Percentiles rank a stretch among this genome's conserved stretches.
Evolutionary conservation across 1,139 yeast genomes (phyloP).

Genomic region (Barnettozyma hawaiiensis): DNA sequence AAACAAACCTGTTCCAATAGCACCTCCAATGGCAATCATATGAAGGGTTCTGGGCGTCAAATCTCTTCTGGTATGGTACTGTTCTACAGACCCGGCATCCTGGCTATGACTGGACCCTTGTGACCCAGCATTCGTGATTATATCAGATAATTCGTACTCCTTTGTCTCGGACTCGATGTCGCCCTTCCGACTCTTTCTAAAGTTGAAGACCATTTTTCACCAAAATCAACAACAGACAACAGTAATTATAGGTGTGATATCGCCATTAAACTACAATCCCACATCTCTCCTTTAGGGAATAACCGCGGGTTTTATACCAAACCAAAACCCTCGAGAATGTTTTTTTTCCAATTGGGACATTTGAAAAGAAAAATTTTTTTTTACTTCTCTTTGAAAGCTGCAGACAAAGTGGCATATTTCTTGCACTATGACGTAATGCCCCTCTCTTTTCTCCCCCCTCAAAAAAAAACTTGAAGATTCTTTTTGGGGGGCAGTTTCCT

Average conservation of each 20-base stretch:
- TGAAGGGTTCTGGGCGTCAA: conserved; percentile 51
- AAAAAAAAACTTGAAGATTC: no score
- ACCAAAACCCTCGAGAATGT: not conserved
- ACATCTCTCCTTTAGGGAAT: not conserved
- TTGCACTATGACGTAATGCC: no score
- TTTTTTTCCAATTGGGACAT: no score
- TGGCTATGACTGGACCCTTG: conserved; percentile 7
- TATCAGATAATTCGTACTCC: conserved; percentile 5
- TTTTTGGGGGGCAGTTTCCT: no score
- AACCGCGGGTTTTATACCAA: not conserved
- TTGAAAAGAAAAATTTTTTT: no score
- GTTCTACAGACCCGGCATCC: conserved; percentile 9
- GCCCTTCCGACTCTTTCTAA: not conserved
- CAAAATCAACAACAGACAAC: no score
- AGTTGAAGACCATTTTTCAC: not conserved
- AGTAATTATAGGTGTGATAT: no score
- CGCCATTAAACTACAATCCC: no score
- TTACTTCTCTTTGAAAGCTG: no score
- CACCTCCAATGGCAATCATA: conserved; percentile 73
- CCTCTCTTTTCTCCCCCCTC: no score
- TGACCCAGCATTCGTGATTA: not conserved
- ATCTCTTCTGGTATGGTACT: conserved; percentile 29
- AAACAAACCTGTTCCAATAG: conserved; percentile 74
- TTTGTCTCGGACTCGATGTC: conserved; percentile 6
- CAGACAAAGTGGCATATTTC: no score